Evolutionary conservation across 768 basidiomycete species (phyloP).

Genomic region (Boletus rubescentipes): DNA sequence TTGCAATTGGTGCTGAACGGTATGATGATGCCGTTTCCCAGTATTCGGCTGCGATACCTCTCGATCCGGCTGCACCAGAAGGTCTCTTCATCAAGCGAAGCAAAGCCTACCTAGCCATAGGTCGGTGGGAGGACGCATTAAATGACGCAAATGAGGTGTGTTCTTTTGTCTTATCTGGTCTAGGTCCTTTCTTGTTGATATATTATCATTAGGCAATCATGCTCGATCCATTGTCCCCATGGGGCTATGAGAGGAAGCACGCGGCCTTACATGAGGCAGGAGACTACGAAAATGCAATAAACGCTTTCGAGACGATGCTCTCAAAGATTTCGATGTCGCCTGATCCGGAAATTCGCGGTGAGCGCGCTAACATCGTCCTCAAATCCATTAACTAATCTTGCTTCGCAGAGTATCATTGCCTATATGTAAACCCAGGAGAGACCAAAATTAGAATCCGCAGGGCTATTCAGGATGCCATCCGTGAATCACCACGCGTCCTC

Average conservation of each 20-base stretch:
- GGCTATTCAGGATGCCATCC: background rate
- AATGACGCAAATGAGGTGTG: too few relatives aligned
- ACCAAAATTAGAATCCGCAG: background rate
- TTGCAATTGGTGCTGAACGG: too few relatives aligned
- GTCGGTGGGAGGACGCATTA: too few relatives aligned
- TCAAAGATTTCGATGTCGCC: background rate
- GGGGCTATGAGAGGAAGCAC: background rate
- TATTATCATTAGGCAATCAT: background rate
- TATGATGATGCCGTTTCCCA: too few relatives aligned
- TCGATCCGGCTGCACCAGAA: too few relatives aligned
- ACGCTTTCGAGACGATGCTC: constrained; percentile 1
- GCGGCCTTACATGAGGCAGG: background rate
- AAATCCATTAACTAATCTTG: background rate
- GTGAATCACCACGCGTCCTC: constrained; percentile 4
- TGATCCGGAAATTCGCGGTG: background rate
- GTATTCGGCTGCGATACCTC: too few relatives aligned
- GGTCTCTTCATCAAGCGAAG: too few relatives aligned
- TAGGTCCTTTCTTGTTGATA: too few relatives aligned
- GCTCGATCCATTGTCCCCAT: background rate
- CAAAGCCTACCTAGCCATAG: too few relatives aligned
- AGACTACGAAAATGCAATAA: background rate
- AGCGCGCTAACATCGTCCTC: background rate
- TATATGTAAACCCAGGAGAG: background rate
- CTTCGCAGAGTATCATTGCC: background rate
- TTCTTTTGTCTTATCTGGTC: too few relatives aligned